These are phyloP conservation scores for Hypsizygus ulmarius DNA, from an alignment of 1,284 basidiomycete genomes.

Conservation along the genomic window DNA sequence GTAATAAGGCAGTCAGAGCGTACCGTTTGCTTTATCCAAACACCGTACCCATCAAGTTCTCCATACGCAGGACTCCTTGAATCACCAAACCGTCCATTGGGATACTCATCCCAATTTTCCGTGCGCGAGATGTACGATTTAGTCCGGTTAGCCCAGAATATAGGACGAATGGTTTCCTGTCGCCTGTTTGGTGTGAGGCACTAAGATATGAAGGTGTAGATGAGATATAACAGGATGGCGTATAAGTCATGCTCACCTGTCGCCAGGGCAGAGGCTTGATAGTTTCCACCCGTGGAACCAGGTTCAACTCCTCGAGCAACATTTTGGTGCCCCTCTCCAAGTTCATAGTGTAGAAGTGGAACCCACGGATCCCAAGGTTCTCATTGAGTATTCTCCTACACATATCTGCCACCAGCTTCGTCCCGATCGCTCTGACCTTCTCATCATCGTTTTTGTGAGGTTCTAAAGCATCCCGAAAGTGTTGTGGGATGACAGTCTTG, in stretches of 20 bases:
- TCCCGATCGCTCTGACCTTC: slow-evolving; percentile 86
- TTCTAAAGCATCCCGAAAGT: slow-evolving; percentile 79
- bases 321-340: slow-evolving; percentile 94
- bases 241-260: slow-evolving; percentile 52
- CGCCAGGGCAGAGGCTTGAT: slow-evolving; percentile 92
- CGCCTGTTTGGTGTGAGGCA: slow-evolving; percentile 88
- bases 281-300: slow-evolving; percentile 83
- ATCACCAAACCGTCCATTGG: slow-evolving; percentile 98
- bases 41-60: slow-evolving; percentile 94
- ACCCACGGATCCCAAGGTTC: slow-evolving; percentile 77
- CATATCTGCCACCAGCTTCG: slow-evolving; percentile 86
- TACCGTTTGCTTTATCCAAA: slow-evolving; percentile 81
- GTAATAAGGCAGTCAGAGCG: slow-evolving; percentile 24
- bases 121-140: slow-evolving; percentile 91
- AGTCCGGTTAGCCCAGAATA: slow-evolving; percentile 94
- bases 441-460: slow-evolving; percentile 92
- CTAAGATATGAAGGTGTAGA: slow-evolving; percentile 33
- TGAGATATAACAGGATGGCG: slow-evolving; percentile 10
- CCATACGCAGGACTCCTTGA: slow-evolving; percentile 96
- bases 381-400: slow-evolving; percentile 78
- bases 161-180: slow-evolving; percentile 87
- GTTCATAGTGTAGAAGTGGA: slow-evolving; percentile 99
- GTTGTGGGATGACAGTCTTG: slow-evolving; percentile 79
- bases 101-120: slow-evolving; percentile 99
- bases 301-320: slow-evolving; percentile 84